These are phyloP conservation scores for Suhomyces vadensis DNA, from an alignment of 805 yeast species.

Conservation along the genomic window DNA sequence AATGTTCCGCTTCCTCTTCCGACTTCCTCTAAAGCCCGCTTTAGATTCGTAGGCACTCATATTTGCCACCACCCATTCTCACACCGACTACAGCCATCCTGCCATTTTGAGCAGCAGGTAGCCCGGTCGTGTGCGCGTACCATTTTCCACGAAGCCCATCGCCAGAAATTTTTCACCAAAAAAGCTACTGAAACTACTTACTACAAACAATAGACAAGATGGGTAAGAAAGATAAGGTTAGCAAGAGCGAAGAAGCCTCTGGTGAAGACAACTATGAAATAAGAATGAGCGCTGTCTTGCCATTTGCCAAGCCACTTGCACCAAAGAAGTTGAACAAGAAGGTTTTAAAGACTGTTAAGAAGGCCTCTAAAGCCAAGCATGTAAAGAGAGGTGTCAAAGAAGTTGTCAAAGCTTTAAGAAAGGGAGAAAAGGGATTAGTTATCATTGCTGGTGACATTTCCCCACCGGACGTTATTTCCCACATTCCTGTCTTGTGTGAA, in stretches of 20 bases:
- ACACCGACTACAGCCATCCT: neutral
- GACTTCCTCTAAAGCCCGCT: constrained; percentile 5
- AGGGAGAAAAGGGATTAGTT: constrained; percentile 97
- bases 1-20: constrained; percentile 5
- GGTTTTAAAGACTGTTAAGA: constrained; percentile 91
- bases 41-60: constrained; percentile 2
- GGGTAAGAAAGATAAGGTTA: constrained; percentile 50
- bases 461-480: constrained; percentile 96
- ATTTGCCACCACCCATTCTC: neutral
- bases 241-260: constrained; percentile 33
- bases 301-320: constrained; percentile 94
- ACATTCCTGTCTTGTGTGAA: constrained; percentile 96
- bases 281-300: constrained; percentile 84
- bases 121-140: constrained; percentile 1
- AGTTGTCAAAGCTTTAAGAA: constrained; percentile 95
- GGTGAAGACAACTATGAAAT: constrained; percentile 84
- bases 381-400: constrained; percentile 99
- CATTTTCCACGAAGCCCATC: constrained; percentile 5
- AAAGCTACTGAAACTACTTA: constrained; percentile 10
- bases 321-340: constrained; percentile 94
- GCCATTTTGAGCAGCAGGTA: neutral
- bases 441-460: constrained; percentile 97
- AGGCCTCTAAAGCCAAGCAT: constrained; percentile 97
- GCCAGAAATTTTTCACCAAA: constrained; percentile 10
- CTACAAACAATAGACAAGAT: constrained; percentile 18